Evolutionary conservation across 768 basidiomycete genomes (phyloP).

Genomic region (Amanita inopinata): DNA sequence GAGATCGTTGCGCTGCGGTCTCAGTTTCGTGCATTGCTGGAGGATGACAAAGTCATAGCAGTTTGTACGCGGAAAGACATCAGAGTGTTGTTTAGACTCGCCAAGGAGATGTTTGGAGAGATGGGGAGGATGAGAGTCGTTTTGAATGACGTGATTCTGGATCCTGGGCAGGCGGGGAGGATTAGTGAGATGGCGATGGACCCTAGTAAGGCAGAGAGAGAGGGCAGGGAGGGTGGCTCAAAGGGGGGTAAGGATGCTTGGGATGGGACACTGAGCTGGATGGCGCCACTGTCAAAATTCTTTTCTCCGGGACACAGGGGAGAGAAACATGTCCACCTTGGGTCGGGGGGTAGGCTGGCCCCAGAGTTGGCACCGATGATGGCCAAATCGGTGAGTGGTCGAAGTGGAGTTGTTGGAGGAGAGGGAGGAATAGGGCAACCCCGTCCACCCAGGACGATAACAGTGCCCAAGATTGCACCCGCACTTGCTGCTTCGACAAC

Average conservation of each 20-base stretch:
- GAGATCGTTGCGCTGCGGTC: constrained; percentile 63
- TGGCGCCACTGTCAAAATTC: constrained; percentile 77
- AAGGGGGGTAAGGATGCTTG: constrained; percentile 22
- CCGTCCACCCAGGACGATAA: constrained; percentile 27
- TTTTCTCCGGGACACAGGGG: constrained; percentile 32
- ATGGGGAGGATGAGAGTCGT: constrained; percentile 72
- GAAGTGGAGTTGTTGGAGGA: constrained; percentile 8
- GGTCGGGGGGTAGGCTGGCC: constrained; percentile 13
- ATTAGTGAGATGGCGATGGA: constrained; percentile 66
- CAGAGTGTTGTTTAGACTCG: constrained; percentile 68
- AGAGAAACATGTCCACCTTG: constrained; percentile 15
- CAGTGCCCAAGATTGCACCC: constrained; percentile 71
- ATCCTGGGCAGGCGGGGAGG: constrained; percentile 65
- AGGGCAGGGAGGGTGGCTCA: constrained; percentile 11
- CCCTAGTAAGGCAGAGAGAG: constrained; percentile 38
- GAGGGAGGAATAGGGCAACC: constrained; percentile 17
- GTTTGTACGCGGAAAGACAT: constrained; percentile 73
- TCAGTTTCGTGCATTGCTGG: constrained; percentile 65
- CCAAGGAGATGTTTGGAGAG: constrained; percentile 79
- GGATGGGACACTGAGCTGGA: constrained; percentile 52
- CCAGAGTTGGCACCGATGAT: background rate
- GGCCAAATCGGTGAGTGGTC: constrained; percentile 1
- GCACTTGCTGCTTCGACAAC: constrained; percentile 82
- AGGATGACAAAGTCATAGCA: constrained; percentile 60
- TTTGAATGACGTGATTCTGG: constrained; percentile 84